These are phyloP conservation scores for Hypocreales sp. DNA, from an alignment of 2,329 filamentous ascomycete genomes.

Conservation along the genomic window DNA sequence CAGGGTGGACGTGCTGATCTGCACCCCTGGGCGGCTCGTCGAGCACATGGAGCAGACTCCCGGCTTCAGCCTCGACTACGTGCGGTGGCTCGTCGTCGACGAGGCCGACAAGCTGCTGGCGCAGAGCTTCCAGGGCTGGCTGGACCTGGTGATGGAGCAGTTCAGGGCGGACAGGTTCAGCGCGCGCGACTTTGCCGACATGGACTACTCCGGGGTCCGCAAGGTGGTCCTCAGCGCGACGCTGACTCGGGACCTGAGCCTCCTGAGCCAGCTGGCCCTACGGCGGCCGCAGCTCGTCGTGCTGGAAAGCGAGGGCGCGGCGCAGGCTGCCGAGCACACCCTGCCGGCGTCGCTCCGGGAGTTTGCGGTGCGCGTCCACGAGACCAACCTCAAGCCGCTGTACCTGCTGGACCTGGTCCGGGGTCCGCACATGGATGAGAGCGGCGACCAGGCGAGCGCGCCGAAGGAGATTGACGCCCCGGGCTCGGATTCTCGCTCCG, in stretches of 20 bases:
- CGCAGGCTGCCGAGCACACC: constrained; percentile 28
- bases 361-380: constrained; percentile 50
- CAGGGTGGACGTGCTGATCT: constrained; percentile 76
- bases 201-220: constrained; percentile 40
- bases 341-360: constrained; percentile 52
- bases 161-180: constrained; percentile 34
- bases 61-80: constrained; percentile 62
- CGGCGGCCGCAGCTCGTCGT: constrained; percentile 61
- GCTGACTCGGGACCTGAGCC: constrained; percentile 73
- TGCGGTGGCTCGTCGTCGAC: constrained; percentile 84
- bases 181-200: constrained; percentile 36
- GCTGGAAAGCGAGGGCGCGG: constrained; percentile 41
- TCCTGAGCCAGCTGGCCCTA: constrained; percentile 59
- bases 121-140: constrained; percentile 87
- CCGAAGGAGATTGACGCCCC: too few species aligned
- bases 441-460: too few species aligned
- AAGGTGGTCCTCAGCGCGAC: constrained; percentile 87
- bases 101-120: constrained; percentile 86
- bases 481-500: constrained; percentile 8
- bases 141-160: constrained; percentile 52
- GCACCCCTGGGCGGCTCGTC: constrained; percentile 80
- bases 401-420: constrained; percentile 68
- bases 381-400: constrained; percentile 61
- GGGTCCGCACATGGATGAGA: constrained; percentile 28
- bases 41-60: constrained; percentile 77